Evolutionary conservation across 345 rosid genomes (phyloP).

Genomic region (Rhodamnia argentea): DNA sequence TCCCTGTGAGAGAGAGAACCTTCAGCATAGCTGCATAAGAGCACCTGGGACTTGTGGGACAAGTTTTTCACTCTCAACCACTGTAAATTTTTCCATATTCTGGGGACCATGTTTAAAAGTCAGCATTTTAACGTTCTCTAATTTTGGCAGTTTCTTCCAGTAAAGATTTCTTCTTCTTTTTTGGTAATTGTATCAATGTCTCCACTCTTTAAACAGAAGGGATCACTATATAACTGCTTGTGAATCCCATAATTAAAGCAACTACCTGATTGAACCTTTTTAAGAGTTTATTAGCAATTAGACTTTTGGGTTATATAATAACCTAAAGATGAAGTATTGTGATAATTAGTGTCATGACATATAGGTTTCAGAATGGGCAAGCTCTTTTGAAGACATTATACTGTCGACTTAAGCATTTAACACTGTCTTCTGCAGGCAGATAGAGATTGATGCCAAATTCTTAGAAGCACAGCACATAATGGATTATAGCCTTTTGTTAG

Average conservation of each 20-base stretch:
- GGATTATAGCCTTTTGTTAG: conserved; percentile 98
- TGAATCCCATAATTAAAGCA: neutral
- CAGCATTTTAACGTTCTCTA: neutral
- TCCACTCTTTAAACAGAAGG: neutral
- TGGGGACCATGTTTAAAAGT: neutral
- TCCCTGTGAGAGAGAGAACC: neutral
- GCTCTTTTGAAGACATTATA: neutral
- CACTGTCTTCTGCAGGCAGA: conserved; percentile 43
- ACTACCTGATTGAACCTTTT: neutral
- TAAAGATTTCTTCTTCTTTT: neutral
- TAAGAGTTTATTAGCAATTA: neutral
- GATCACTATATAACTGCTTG: neutral
- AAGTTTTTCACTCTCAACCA: neutral
- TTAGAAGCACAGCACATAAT: conserved; percentile 77
- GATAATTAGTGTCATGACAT: neutral
- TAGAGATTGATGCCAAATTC: conserved; percentile 76
- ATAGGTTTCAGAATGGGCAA: neutral
- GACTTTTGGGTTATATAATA: neutral
- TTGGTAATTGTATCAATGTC: neutral
- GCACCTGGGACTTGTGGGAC: neutral
- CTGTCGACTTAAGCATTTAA: neutral
- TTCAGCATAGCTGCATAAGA: neutral
- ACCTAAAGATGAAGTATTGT: neutral
- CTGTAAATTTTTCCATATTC: neutral
- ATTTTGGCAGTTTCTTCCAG: neutral